Base-by-base conservation (phyloP, 768 basidiomycete genomes). In the Hydnum rufescens region DNA sequence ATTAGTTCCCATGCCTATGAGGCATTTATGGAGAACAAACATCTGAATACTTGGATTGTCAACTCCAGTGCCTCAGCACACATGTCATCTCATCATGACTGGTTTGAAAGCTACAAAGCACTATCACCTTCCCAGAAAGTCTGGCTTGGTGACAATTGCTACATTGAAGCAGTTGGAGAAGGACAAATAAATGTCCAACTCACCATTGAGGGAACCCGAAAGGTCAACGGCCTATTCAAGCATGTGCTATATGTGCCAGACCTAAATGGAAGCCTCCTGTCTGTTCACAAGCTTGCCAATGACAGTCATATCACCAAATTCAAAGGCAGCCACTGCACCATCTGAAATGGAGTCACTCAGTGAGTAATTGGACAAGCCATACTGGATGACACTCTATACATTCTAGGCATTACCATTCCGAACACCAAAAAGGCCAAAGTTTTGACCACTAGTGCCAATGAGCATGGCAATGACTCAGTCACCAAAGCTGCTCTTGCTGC, bases 161-260 rank as follows among this genome's bases (percentile, higher is more conserved):
- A 19, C 23, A 26, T 53, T 28, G 5, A 5, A 50, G 23, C 53
- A 5, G 30, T 6, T 26, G 53, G 53, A 18, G 34, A 13, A 13
- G 53, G 53, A 23, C 18, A 54, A 19, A 22, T 13, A 5, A 19
- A 28, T 6, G 16, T 53, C 29, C 48, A 52, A 28, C 4, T 32
- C 28, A 36, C 19, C 23, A 34, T 53, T 22, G 51, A 8, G 18
- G 34, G 8, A 3, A 26, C 16, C 6, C n/a, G 30, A n/a, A 5
- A 28, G 29, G 39, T 1, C 8, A 30, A 26, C n/a, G 31, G 13
- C 8, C 13, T 36, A 18, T 29, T 55, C 6, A 5, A 42, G 26
- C 26, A 55, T 34, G 54, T 54, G 6, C 42, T 55, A 5, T 55
- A 55, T 30, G 39, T 42, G 25, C 54, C 54, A 4, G 26, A 42